These are phyloP conservation scores for Cerioporus squamosus DNA, from an alignment of 1,284 basidiomycete species.

Conservation along the genomic window DNA sequence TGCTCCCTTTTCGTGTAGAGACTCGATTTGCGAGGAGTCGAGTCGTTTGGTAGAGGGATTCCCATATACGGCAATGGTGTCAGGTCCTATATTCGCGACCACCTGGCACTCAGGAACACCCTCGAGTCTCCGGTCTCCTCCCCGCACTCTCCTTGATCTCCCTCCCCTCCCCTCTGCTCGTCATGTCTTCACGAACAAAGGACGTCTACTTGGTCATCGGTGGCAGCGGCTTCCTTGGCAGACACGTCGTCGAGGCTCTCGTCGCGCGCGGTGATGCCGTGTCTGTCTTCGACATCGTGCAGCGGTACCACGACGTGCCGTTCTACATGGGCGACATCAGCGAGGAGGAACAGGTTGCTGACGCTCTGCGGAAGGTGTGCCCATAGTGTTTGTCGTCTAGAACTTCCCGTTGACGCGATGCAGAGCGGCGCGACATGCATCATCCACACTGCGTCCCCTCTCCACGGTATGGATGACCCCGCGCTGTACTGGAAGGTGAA, in stretches of 20 bases:
- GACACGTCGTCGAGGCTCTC: slow-evolving; percentile 87
- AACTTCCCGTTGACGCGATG: slow-evolving; percentile 4
- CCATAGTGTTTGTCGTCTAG: slow-evolving; percentile 2
- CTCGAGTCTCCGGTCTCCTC: background rate
- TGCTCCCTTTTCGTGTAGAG: too few relatives aligned
- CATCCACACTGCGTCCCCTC: slow-evolving; percentile 96
- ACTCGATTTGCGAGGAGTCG: too few relatives aligned
- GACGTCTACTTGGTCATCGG: slow-evolving; percentile 86
- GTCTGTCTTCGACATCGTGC: slow-evolving; percentile 88
- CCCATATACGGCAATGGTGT: too few relatives aligned
- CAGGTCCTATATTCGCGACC: too few relatives aligned
- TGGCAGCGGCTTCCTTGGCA: slow-evolving; percentile 90
- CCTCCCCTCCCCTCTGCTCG: background rate
- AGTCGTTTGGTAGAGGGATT: too few relatives aligned
- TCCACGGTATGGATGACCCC: slow-evolving; percentile 70
- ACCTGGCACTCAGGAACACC: background rate
- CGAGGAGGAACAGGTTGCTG: slow-evolving; percentile 71
- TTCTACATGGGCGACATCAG: slow-evolving; percentile 90
- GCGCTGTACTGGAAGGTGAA: slow-evolving; percentile 93
- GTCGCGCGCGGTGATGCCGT: slow-evolving; percentile 81
- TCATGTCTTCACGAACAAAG: slow-evolving; percentile 32
- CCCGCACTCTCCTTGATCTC: background rate
- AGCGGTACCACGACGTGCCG: slow-evolving; percentile 83
- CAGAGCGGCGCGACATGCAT: slow-evolving; percentile 86
- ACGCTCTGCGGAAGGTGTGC: slow-evolving; percentile 76